These are phyloP conservation scores for Skeletonema menzelii DNA, from an alignment of 108 stramenopile genomes.

Conservation along the genomic window DNA sequence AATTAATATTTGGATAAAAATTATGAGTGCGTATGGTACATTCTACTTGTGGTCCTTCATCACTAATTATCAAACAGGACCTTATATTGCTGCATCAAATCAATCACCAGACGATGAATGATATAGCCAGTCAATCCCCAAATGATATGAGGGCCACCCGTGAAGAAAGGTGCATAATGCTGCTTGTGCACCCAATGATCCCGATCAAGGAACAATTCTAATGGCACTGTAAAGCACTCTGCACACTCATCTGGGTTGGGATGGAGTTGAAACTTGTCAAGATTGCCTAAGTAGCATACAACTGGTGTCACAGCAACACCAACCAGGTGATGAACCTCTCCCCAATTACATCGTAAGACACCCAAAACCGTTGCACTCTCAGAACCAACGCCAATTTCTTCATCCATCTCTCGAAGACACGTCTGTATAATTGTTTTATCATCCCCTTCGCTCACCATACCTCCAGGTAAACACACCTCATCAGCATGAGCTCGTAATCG, in stretches of 20 bases:
- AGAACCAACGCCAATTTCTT: constrained; percentile 85
- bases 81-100: constrained; percentile 67
- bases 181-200: constrained; percentile 78
- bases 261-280: constrained; percentile 55
- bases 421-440: constrained; percentile 91
- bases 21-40: neutral
- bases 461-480: constrained; percentile 89
- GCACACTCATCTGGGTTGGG: constrained; percentile 89
- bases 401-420: constrained; percentile 93
- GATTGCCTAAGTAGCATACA: constrained; percentile 84
- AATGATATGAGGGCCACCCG: constrained; percentile 86
- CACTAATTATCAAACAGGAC: constrained; percentile 35
- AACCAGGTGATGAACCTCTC: constrained; percentile 83
- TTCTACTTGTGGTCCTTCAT: neutral
- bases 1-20: constrained; percentile 4
- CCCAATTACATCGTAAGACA: constrained; percentile 91
- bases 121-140: constrained; percentile 94
- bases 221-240: constrained; percentile 87
- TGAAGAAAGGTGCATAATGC: constrained; percentile 84
- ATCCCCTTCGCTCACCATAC: constrained; percentile 80
- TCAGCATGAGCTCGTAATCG: constrained; percentile 83
- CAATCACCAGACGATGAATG: constrained; percentile 82
- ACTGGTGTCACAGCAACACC: constrained; percentile 95
- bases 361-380: constrained; percentile 67
- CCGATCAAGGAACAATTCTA: constrained; percentile 65